Percentiles rank a stretch among this genome's conserved stretches.
phyloP scores from a whole-genome alignment of 768 basidiomycete genomes.

The Tubosaeta sp. region DNA sequence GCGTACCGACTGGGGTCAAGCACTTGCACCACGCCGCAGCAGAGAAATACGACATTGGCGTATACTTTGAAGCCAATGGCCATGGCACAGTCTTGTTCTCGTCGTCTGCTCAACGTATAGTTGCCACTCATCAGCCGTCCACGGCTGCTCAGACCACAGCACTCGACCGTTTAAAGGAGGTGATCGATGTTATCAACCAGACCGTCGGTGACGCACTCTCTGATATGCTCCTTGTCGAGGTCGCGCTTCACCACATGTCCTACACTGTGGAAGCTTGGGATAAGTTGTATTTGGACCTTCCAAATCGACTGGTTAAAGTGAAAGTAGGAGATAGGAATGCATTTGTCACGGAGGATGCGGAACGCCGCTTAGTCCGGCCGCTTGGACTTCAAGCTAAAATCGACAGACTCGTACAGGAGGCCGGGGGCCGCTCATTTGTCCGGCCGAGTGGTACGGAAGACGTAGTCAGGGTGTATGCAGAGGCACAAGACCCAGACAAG shows the following conservation, averaged over 20 bases:
- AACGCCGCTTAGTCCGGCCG: constrained; percentile 81
- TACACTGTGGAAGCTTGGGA: constrained; percentile 90
- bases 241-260: constrained; percentile 82
- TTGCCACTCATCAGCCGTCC: constrained; percentile 63
- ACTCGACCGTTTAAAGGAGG: constrained; percentile 67
- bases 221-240: constrained; percentile 93
- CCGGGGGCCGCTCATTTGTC: constrained; percentile 88
- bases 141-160: constrained; percentile 82
- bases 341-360: constrained; percentile 92
- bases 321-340: constrained; percentile 73
- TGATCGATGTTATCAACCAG: constrained; percentile 90
- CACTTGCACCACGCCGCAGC: constrained; percentile 97
- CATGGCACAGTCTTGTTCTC: constrained; percentile 98
- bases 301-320: constrained; percentile 93
- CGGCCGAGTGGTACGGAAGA: constrained; percentile 98
- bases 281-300: constrained; percentile 86
- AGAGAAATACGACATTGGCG: constrained; percentile 86
- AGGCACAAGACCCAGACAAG: constrained; percentile 67
- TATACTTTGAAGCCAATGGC: constrained; percentile 99
- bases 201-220: constrained; percentile 97
- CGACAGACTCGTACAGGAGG: constrained; percentile 76
- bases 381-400: constrained; percentile 75
- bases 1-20: constrained; percentile 96
- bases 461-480: constrained; percentile 96
- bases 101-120: constrained; percentile 55